Percentiles rank a stretch among this genome's conserved stretches.
phyloP scores from a whole-genome alignment of 495 filamentous ascomycete genomes.

The Pseudevernia furfuracea region DNA sequence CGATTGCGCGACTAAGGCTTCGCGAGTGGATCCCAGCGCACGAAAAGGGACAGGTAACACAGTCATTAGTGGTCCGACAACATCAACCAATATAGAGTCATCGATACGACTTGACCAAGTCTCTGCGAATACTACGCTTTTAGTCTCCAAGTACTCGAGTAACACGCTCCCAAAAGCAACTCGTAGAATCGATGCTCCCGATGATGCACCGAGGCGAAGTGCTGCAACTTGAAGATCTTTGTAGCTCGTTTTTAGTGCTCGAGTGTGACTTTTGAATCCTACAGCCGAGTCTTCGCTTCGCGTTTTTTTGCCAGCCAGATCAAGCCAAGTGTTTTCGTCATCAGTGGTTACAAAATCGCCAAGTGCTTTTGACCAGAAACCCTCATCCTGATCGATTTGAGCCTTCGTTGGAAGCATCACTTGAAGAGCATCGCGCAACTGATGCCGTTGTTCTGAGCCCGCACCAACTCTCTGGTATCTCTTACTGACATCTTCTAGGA shows the following conservation, averaged over 20 bases:
- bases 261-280: neutral
- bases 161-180: constrained; percentile 31
- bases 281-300: constrained; percentile 14
- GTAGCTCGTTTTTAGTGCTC: constrained; percentile 20
- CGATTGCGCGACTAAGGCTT: constrained; percentile 27
- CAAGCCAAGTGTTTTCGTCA: constrained; percentile 31
- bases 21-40: constrained; percentile 21
- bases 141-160: constrained; percentile 30
- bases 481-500: constrained; percentile 29
- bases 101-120: constrained; percentile 32
- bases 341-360: constrained; percentile 18
- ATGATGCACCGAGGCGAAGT: constrained; percentile 29
- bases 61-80: constrained; percentile 31
- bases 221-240: constrained; percentile 24
- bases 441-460: constrained; percentile 18
- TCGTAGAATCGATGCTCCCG: constrained; percentile 31
- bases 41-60: constrained; percentile 34
- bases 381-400: constrained; percentile 21
- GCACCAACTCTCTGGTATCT: constrained; percentile 20
- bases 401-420: constrained; percentile 23
- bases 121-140: constrained; percentile 33
- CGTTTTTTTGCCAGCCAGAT: constrained; percentile 23
- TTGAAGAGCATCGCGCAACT: constrained; percentile 28
- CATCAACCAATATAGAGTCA: constrained; percentile 26
- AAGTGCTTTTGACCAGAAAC: constrained; percentile 29